Evolutionary conservation across 208 protist species (phyloP).

Genomic region (Leptomonas seymouri): DNA sequence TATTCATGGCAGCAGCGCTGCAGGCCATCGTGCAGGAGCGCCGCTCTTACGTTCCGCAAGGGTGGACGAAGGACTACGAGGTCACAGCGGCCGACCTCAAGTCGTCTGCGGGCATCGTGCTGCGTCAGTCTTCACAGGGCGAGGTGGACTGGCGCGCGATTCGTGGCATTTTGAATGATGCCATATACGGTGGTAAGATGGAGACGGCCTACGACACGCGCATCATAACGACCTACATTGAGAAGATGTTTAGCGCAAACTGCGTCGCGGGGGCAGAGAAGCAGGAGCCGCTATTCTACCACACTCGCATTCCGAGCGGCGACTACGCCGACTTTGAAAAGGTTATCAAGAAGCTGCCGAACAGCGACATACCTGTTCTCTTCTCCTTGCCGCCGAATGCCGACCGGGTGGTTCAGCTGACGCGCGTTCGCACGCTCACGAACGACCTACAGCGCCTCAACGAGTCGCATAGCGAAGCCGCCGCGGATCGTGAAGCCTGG

Average conservation of each 20-base stretch:
- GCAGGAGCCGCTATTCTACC: constrained; percentile 63
- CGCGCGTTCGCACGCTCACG: constrained; percentile 66
- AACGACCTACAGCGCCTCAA: constrained; percentile 85
- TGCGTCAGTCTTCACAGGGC: constrained; percentile 54
- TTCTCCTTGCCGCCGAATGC: constrained; percentile 96
- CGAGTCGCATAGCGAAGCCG: constrained; percentile 56
- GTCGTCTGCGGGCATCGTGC: constrained; percentile 91
- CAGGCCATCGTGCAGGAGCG: constrained; percentile 98
- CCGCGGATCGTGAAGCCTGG: constrained; percentile 92
- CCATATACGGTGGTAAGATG: constrained; percentile 97
- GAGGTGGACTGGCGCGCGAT: constrained; percentile 92
- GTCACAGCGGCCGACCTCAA: constrained; percentile 95
- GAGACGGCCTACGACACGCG: constrained; percentile 95
- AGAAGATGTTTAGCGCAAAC: constrained; percentile 87
- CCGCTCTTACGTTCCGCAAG: constrained; percentile 97
- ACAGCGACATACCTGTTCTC: constrained; percentile 91
- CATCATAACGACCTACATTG: constrained; percentile 92
- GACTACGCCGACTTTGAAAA: constrained; percentile 74
- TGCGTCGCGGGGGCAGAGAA: constrained; percentile 61
- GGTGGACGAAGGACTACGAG: constrained; percentile 98
- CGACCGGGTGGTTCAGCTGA: constrained; percentile 92
- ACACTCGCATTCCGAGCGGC: constrained; percentile 68
- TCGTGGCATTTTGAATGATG: constrained; percentile 93
- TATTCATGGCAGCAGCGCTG: constrained; percentile 95
- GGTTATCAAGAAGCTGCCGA: constrained; percentile 85